Evolutionary conservation across 169 alveolate genomes (phyloP).

Genomic region (Eimeria acervulina): DNA sequence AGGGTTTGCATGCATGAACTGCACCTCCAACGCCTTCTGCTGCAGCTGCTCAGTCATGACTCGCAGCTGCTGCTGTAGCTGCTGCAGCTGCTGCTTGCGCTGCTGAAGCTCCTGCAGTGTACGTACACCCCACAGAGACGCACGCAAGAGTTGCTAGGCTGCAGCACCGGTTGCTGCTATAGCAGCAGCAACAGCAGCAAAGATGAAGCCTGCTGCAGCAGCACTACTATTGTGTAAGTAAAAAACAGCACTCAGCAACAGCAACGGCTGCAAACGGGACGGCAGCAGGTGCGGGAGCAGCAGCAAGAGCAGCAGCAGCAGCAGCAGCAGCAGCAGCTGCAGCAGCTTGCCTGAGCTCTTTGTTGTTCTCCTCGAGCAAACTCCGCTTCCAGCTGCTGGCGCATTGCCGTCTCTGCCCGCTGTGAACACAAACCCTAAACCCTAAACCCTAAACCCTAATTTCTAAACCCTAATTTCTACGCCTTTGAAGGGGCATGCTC

Average conservation of each 20-base stretch:
- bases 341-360: background rate
- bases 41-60: conserved; percentile 18
- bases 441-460: background rate
- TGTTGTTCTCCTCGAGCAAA: conserved; percentile 4
- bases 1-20: background rate
- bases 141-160: background rate
- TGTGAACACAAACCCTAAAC: background rate
- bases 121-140: background rate
- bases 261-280: background rate
- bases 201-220: too few relatives aligned
- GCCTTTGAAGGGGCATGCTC: too few relatives aligned
- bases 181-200: too few relatives aligned
- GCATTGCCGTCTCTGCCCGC: conserved; percentile 13
- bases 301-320: too few relatives aligned
- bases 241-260: too few relatives aligned
- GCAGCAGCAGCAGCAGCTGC: background rate
- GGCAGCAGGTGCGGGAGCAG: background rate
- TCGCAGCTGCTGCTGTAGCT: conserved; percentile 9
- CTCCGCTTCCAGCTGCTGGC: background rate
- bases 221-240: too few relatives aligned
- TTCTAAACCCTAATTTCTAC: too few relatives aligned
- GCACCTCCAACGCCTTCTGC: background rate
- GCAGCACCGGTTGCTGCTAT: too few relatives aligned
- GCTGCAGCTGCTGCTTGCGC: conserved; percentile 38
- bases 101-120: conserved; percentile 5